Conservation (phyloP, 805 yeast genomes). For the Candida schatavii region DNA sequence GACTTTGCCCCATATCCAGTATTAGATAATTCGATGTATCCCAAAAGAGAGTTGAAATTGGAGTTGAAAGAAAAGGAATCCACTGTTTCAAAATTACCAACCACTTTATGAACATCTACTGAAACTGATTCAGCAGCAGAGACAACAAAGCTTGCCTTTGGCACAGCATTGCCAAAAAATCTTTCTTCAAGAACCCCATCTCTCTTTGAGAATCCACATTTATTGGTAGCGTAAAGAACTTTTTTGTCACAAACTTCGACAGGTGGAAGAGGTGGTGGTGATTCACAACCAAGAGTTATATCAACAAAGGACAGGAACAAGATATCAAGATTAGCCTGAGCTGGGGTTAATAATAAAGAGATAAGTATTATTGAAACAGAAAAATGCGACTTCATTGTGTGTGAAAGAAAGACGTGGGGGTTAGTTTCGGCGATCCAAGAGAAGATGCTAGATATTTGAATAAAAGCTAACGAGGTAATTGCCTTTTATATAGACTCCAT, state of each 20-base stretch:
- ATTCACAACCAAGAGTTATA: not conserved
- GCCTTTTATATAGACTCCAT: too few relatives aligned
- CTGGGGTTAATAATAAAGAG: not conserved
- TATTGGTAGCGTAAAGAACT: not conserved
- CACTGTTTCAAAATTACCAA: slow-evolving; percentile 16
- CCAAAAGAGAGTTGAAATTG: slow-evolving; percentile 6
- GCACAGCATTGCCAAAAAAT: slow-evolving; percentile 2
- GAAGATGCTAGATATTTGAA: too few relatives aligned
- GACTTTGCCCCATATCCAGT: slow-evolving; percentile 20
- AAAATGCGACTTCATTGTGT: too few relatives aligned
- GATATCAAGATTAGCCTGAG: not conserved
- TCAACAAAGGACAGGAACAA: not conserved
- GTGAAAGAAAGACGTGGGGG: too few relatives aligned
- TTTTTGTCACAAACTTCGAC: not conserved
- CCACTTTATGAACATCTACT: slow-evolving; percentile 17
- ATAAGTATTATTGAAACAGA: too few relatives aligned
- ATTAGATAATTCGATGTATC: slow-evolving; percentile 15
- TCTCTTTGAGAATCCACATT: not conserved
- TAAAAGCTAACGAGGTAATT: too few relatives aligned
- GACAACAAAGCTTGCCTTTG: slow-evolving; percentile 16
- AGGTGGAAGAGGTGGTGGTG: not conserved
- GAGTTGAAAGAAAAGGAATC: slow-evolving; percentile 11
- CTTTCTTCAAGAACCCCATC: not conserved
- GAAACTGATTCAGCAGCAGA: slow-evolving; percentile 13
- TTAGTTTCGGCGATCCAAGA: too few relatives aligned